phyloP scores from a whole-genome alignment of 2,329 filamentous ascomycete genomes.

The Nothopassalora personata region DNA sequence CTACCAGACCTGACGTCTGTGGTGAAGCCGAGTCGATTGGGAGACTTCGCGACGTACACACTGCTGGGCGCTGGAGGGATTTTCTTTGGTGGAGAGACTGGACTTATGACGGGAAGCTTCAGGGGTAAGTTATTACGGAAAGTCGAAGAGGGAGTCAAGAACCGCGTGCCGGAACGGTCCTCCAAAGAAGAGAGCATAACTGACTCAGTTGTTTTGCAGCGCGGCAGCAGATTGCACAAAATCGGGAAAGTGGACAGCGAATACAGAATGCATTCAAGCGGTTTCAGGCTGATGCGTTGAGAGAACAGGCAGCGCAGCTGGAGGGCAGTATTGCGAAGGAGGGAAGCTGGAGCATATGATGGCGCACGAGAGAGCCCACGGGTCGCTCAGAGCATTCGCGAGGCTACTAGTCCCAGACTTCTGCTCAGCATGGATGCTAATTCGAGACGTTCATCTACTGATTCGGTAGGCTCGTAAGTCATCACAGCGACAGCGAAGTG shows the following conservation, averaged over 20 bases:
- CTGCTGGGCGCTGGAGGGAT: slow-evolving; percentile 58
- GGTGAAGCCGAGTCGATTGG: slow-evolving; percentile 52
- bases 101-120: slow-evolving; percentile 51
- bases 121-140: slow-evolving; percentile 46
- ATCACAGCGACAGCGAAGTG: too few species aligned
- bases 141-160: slow-evolving; percentile 39
- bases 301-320: slow-evolving; percentile 52
- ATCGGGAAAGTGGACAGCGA: slow-evolving; percentile 51
- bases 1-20: slow-evolving; percentile 57
- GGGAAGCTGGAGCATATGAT: background rate
- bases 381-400: too few species aligned
- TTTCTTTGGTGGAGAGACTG: slow-evolving; percentile 60
- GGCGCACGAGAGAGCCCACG: background rate
- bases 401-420: background rate
- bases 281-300: slow-evolving; percentile 60
- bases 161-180: too few species aligned
- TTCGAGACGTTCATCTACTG: too few species aligned
- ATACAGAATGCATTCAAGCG: slow-evolving; percentile 60
- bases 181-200: slow-evolving; percentile 33
- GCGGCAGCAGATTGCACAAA: slow-evolving; percentile 47
- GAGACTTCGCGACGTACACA: slow-evolving; percentile 58
- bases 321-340: slow-evolving; percentile 36
- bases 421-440: too few species aligned
- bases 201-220: slow-evolving; percentile 38
- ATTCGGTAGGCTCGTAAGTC: too few species aligned